Evolutionary conservation across 495 filamentous ascomycete species (phyloP), one percentile per base, ranked within the genome.

Genomic region (Penicillium samsonianum): DNA sequence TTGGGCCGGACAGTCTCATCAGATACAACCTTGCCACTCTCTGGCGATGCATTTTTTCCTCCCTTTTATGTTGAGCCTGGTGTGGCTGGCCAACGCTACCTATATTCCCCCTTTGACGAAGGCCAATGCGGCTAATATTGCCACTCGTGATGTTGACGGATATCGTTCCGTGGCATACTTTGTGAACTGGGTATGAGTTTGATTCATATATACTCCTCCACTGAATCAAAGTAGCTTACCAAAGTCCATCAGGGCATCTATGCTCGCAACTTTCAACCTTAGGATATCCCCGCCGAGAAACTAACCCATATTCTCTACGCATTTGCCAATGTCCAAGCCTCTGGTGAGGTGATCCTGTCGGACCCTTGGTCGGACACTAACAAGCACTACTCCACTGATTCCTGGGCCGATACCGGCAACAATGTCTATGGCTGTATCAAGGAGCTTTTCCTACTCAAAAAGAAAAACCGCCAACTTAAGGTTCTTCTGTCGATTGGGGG

Each of bases 251-350:
- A 88, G 88, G 86, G 81, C 43, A 89, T 91, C 56, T 91, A 91
- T 61, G 87, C 74, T 45, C 78, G 90, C 53, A 80, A 90, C 57
- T 87, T 88, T 70, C 78, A 83, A 22, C 89, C 90, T 0, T 86
- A 92, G 55, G 82, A 92, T 64, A 79, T 96, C 7, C 88, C 90
- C 3, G 81, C 80, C 8, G 80, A 87, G 22, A 84, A 87, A 37
- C 78, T 96, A n/a, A 96, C 91, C 0, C 91, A 96, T 68, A 75
- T 96, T 17, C 80, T 95, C 30, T 96, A 94, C 65, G 80, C 90
- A 19, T 94, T 94, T 69, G 88, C 86, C 50, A 87, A 91, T 61
- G 78, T 91, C 10, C 68, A 81, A 0, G 78, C 71, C 8, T 69
- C 82, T 0, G 78, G 90, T 12, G 82, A 87, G 60, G 88, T 92